These are phyloP conservation scores for Xylaria sp. DNA, from an alignment of 2,329 filamentous ascomycete genomes.

Conservation along the genomic window DNA sequence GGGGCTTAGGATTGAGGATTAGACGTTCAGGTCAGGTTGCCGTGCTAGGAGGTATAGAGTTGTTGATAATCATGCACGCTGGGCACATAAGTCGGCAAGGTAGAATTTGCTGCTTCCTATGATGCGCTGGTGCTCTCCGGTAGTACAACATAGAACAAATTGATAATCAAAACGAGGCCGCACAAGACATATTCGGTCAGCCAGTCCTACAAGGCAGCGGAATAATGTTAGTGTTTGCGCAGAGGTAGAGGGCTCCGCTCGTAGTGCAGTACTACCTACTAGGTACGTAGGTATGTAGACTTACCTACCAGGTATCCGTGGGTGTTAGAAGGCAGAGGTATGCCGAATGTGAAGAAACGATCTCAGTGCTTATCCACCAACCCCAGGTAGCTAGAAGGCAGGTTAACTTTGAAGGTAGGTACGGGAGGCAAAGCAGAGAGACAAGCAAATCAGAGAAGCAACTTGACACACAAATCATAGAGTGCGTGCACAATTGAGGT, in stretches of 20 bases:
- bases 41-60: neutral
- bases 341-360: neutral
- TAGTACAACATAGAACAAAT: neutral
- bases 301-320: no score
- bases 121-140: neutral
- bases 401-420: no score
- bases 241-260: neutral
- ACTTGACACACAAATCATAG: no score
- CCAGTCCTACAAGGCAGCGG: neutral
- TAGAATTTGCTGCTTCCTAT: neutral
- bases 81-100: neutral
- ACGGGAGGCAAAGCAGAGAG: no score
- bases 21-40: neutral
- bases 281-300: no score
- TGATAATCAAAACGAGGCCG: neutral
- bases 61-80: neutral
- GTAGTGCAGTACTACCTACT: neutral
- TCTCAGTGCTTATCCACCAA: no score
- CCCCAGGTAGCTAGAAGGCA: no score
- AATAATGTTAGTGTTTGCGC: neutral
- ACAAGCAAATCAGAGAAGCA: no score
- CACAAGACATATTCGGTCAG: neutral
- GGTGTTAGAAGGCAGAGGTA: neutral
- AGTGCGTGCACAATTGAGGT: neutral
- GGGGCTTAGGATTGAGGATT: neutral